A percentile compares a stretch with the other conserved stretches of the same genome.
Conservation (phyloP, 1,284 basidiomycete genomes). For the Puccinia sorghi region DNA sequence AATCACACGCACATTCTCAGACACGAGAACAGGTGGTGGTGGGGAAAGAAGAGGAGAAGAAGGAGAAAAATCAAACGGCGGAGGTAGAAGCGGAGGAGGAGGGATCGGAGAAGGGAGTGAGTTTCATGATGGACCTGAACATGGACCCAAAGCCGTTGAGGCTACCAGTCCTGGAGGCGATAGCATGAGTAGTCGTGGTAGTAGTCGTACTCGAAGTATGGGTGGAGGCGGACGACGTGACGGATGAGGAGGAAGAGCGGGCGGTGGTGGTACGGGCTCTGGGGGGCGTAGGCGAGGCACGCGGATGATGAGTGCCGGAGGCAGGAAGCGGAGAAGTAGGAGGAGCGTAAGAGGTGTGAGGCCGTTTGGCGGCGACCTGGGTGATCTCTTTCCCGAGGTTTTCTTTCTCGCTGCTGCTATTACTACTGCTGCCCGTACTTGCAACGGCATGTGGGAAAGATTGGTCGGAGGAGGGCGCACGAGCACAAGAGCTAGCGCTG, state of each 20-base stretch:
- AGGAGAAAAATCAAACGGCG: no score
- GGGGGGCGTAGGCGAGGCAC: not conserved
- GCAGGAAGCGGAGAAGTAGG: not conserved
- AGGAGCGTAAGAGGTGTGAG: not conserved
- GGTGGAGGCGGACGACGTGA: not conserved
- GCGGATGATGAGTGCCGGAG: not conserved
- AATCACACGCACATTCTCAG: no score
- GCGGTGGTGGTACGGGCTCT: not conserved
- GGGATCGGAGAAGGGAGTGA: constrained; percentile 20
- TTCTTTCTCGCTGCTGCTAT: not conserved
- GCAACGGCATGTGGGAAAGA: not conserved
- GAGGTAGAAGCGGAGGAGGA: not conserved
- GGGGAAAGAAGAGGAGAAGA: not conserved
- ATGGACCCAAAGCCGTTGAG: constrained; percentile 18
- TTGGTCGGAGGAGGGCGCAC: not conserved
- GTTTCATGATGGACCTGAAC: constrained; percentile 28
- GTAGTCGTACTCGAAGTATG: no score
- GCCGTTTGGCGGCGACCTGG: not conserved
- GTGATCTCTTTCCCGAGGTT: no score
- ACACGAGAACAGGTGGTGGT: no score
- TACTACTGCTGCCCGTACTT: not conserved
- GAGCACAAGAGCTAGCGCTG: not conserved
- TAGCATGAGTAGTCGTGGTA: not conserved
- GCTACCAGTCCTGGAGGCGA: no score
- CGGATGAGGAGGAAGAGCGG: not conserved